Evolutionary conservation across 371 early-diverging fungal species (phyloP).

Genomic region (Mucor irregularis): DNA sequence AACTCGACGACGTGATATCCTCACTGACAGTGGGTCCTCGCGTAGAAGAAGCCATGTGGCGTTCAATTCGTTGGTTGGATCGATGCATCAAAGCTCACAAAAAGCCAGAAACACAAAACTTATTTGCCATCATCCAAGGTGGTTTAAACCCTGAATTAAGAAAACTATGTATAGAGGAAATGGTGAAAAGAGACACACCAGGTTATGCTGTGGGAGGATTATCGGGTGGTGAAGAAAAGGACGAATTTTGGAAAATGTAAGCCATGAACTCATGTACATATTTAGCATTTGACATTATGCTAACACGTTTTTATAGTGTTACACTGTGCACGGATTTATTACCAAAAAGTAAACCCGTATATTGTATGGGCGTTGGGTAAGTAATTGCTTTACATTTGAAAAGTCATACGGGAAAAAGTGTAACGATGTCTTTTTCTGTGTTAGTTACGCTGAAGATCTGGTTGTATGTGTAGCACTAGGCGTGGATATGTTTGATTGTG

Average conservation of each 20-base stretch:
- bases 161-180: slow-evolving; percentile 79
- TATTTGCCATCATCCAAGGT: slow-evolving; percentile 97
- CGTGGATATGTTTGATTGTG: slow-evolving; percentile 97
- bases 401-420: not conserved
- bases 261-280: not conserved
- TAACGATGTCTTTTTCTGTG: slow-evolving; percentile 3
- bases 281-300: not conserved
- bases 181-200: slow-evolving; percentile 84
- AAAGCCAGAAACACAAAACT: slow-evolving; percentile 75
- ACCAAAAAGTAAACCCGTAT: slow-evolving; percentile 85
- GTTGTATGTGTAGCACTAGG: slow-evolving; percentile 93
- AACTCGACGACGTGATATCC: slow-evolving; percentile 95
- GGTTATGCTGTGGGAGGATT: slow-evolving; percentile 96
- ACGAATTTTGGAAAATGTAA: slow-evolving; percentile 85
- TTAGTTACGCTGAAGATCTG: slow-evolving; percentile 90
- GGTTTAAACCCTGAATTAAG: slow-evolving; percentile 81
- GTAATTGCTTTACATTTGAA: no score
- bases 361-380: slow-evolving; percentile 98
- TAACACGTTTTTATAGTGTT: slow-evolving; percentile 53
- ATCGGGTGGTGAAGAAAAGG: slow-evolving; percentile 95
- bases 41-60: slow-evolving; percentile 91
- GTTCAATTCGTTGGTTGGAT: slow-evolving; percentile 95
- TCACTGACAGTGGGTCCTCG: slow-evolving; percentile 80
- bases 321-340: slow-evolving; percentile 80
- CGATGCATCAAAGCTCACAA: slow-evolving; percentile 85